These are phyloP conservation scores for Acanthochlamys bracteata DNA, from an alignment of 106 monocot species.

Conservation along the genomic window DNA sequence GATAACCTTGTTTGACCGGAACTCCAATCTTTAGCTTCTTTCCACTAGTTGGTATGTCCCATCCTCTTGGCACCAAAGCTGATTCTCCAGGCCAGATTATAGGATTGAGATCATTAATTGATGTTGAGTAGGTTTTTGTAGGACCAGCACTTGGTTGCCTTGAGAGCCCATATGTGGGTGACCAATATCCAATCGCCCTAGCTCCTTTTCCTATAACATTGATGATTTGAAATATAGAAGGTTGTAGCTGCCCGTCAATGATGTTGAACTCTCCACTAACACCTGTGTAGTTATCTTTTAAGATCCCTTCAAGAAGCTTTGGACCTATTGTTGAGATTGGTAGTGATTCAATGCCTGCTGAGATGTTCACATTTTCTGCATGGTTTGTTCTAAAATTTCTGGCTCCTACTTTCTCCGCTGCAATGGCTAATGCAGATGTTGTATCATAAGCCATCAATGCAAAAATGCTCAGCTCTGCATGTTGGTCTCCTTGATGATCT, in stretches of 20 bases:
- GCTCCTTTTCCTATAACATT: constrained; percentile 6
- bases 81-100: constrained; percentile 36
- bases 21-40: constrained; percentile 18
- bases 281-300: neutral
- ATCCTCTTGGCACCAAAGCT: constrained; percentile 19
- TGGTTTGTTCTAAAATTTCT: constrained; percentile 2
- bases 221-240: neutral
- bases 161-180: neutral
- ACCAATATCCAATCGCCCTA: constrained; percentile 7
- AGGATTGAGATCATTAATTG: neutral
- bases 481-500: constrained; percentile 4
- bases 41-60: constrained; percentile 20
- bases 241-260: neutral
- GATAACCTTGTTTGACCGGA: constrained; percentile 23
- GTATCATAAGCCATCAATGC: constrained; percentile 19
- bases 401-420: constrained; percentile 17
- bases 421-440: constrained; percentile 11
- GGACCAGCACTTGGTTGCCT: neutral
- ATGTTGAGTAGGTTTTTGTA: neutral
- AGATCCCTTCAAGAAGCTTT: neutral
- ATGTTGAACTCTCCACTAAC: constrained; percentile 1
- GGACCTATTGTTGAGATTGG: neutral
- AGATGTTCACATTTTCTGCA: neutral
- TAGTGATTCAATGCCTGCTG: neutral
- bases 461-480: constrained; percentile 2